Conservation (phyloP, 257 asterid genomes). For the Sherardia arvensis region DNA sequence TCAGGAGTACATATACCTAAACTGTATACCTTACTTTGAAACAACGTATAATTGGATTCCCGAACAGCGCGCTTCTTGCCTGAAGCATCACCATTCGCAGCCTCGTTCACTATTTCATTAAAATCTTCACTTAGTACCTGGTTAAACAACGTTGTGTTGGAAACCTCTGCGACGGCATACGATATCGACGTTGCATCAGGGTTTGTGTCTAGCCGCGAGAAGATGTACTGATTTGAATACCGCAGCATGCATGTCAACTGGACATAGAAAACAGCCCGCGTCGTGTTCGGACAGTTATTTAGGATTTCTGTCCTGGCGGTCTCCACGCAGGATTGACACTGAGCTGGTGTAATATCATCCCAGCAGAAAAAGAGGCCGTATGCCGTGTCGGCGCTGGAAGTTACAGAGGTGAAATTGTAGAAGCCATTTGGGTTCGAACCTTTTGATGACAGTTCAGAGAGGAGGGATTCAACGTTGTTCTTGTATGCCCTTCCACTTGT, state of each 20-base stretch:
- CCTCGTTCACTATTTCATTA: no score
- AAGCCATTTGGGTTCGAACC: background rate
- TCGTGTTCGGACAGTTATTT: background rate
- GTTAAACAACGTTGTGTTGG: no score
- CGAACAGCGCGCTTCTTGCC: constrained; percentile 3
- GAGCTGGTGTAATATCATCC: background rate
- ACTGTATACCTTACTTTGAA: background rate
- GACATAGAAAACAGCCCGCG: constrained; percentile 3
- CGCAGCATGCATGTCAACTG: constrained; percentile 5
- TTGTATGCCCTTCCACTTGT: background rate
- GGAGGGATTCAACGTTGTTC: background rate
- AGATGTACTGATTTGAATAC: background rate
- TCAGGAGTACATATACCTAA: constrained; percentile 9
- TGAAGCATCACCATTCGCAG: no score
- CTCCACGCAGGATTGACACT: background rate
- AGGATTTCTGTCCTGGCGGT: background rate
- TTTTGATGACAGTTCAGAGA: background rate
- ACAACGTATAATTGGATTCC: background rate
- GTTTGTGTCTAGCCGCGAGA: background rate
- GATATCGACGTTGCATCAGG: no score
- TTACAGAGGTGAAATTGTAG: background rate
- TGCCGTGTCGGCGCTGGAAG: background rate
- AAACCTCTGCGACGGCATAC: no score
- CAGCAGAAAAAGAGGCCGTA: background rate
- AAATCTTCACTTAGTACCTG: no score